phyloP scores from a whole-genome alignment of 805 yeast species.

The Candida andamanensis region DNA sequence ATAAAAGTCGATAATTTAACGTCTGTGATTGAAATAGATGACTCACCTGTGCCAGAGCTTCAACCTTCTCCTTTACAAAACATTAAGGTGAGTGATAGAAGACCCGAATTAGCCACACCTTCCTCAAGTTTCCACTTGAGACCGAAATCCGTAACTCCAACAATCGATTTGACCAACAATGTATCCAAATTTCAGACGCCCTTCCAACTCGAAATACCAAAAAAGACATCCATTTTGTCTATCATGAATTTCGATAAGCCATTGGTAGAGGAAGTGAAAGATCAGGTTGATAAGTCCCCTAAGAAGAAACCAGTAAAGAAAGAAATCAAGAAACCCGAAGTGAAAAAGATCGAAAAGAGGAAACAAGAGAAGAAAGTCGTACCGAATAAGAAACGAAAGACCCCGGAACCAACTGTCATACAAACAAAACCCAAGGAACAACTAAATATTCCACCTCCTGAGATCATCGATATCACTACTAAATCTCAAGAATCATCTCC shows the following conservation, averaged over 20 bases:
- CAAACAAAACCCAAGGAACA: conserved; percentile 8
- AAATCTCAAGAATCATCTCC: too few relatives aligned
- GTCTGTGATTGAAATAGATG: conserved; percentile 8
- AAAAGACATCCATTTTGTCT: conserved; percentile 35
- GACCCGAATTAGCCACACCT: neutral
- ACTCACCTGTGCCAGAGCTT: conserved; percentile 3
- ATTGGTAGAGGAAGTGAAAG: conserved; percentile 12
- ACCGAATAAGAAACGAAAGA: conserved; percentile 13
- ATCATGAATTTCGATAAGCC: conserved; percentile 33
- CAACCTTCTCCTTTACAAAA: conserved; percentile 6
- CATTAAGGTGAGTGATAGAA: neutral
- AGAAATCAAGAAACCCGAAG: conserved; percentile 11
- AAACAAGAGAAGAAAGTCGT: conserved; percentile 9
- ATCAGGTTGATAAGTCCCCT: conserved; percentile 3
- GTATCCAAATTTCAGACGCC: conserved; percentile 28
- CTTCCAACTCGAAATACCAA: conserved; percentile 16
- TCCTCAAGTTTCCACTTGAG: neutral
- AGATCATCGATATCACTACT: conserved; percentile 14
- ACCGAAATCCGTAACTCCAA: neutral
- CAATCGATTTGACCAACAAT: conserved; percentile 15
- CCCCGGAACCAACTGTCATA: conserved; percentile 9
- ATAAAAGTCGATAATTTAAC: conserved; percentile 12
- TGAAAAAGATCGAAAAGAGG: conserved; percentile 9
- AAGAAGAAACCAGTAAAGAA: conserved; percentile 11
- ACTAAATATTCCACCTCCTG: conserved; percentile 18